Evolutionary conservation across 1,284 basidiomycete species (phyloP), one percentile per base, ranked within the genome.

Genomic region (Wolfiporia cocos): DNA sequence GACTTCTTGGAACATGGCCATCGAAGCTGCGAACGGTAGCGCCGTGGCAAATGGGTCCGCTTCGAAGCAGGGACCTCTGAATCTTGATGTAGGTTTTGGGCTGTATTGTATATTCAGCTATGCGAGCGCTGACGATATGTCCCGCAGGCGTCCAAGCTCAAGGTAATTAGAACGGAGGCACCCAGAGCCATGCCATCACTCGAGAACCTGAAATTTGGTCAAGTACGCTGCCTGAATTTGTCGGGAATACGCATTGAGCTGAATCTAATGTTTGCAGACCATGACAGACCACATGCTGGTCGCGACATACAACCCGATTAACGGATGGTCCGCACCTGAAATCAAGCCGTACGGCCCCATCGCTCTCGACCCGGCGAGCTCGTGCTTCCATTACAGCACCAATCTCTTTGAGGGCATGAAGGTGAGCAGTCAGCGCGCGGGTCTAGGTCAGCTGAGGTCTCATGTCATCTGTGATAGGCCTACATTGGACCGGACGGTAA

Each of bases 341-440:
- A 92, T 94, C 62, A 82, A 82, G 56, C 87, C 90, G 0, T 61
- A 82, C 48, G 82, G 71, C 0, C 83, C 86, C 1, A 57, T 94
- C 24, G 57, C 58, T 15, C 65, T 94, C 18, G 87, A 92, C 52
- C 91, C 92, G 1, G 70, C 79, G 12, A 68, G 80, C 58, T 86
- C 78, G 12, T 81, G 81, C 49, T 72, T 88, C 50, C 84, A 88
- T 39, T 94, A 93, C 56, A 81, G 78, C 12, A 70, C 81, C 1
- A 86, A 77, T 47, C 67, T 89, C 3, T 94, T 92, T 49, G 91
- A 94, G 59, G 92, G 92, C 2, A 86, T 93, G 83, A 94, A 95
- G 73, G 80, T 75, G 21, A 4, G 21, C 10, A 5, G 5, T 12
- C 11, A 9, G 18, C 5, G 10, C 20, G 17, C 22, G 5, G 3